Evolutionary conservation across 177 flowering plant species (phyloP), one percentile per base, ranked within the genome.

Genomic region (Telopea speciosissima): DNA sequence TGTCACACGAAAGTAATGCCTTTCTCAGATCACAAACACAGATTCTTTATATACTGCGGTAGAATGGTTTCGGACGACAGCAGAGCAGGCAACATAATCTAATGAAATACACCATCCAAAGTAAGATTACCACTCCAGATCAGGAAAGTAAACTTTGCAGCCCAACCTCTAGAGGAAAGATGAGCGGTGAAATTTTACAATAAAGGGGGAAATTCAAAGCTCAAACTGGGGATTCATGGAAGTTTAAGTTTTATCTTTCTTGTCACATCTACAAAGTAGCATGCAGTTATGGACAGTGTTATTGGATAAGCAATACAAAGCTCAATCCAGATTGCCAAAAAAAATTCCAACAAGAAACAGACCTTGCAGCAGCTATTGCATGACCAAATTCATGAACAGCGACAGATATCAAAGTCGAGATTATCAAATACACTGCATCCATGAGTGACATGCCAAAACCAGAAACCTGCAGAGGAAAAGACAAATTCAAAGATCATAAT

Each of bases 361-460:
- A 90, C 98, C 98, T 86, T 33, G 98, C 88, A 67, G 97, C 97
- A 73, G 97, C 88, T 73, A 84, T 59, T 75, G 96, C 95, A 85
- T 91, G 98, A 54, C 97, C 98, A 74, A 88, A 69, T 81, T 93
- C 96, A 84, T 91, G 97, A 40, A 83, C 77, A 22, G 81, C 44
- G 8, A 93, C 87, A 67, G 96, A 83, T 63, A 90, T 68, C 71
- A 88, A 66, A 49, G 97, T 81, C 42, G 94, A 87, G 69, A 88
- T 28, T 52, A 84, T 61, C 65, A 90, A 9, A 70, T 83, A 84
- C 17, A 68, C 88, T 65, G 82, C 77, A 81, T 83, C 91, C 24
- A 75, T 68, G 22, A 84, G 56, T 13, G 96, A 85, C 22, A 83
- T 28, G 42, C 79, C 73, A 60, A 78, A 73, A 65, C 81, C 81